These are phyloP conservation scores for Bipolaris sorokiniana DNA, from an alignment of 2,329 filamentous ascomycete species.

Conservation along the genomic window DNA sequence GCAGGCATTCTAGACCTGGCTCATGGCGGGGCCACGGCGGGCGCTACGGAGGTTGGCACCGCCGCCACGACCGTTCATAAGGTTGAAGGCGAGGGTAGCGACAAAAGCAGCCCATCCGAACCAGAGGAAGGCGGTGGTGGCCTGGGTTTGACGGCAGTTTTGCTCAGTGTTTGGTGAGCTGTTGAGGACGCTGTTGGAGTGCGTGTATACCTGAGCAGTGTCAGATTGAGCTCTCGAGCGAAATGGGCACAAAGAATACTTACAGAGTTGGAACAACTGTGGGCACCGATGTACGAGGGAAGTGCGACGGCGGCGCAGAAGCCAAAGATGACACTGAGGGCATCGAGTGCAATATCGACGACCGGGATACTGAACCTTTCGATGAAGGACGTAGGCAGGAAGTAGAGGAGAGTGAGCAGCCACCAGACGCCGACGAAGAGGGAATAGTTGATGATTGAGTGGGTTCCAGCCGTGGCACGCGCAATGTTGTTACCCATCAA, in stretches of 20 bases:
- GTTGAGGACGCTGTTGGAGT: slow-evolving; percentile 65
- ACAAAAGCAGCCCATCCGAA: slow-evolving; percentile 72
- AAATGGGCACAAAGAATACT: slow-evolving; percentile 29
- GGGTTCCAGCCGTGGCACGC: slow-evolving; percentile 59
- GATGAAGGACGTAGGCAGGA: slow-evolving; percentile 63
- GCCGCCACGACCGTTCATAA: slow-evolving; percentile 59
- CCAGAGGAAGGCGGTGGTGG: slow-evolving; percentile 77
- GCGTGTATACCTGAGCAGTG: slow-evolving; percentile 48
- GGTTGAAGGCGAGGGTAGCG: slow-evolving; percentile 61
- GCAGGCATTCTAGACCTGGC: slow-evolving; percentile 58
- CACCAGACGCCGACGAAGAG: slow-evolving; percentile 73
- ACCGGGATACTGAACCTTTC: slow-evolving; percentile 60
- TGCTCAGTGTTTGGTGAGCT: slow-evolving; percentile 65
- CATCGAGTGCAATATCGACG: slow-evolving; percentile 63
- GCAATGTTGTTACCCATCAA: slow-evolving; percentile 69
- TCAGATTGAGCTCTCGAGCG: slow-evolving; percentile 4
- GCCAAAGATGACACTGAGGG: slow-evolving; percentile 68
- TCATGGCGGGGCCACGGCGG: slow-evolving; percentile 58
- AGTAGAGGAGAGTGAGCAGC: slow-evolving; percentile 70
- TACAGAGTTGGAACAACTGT: slow-evolving; percentile 69
- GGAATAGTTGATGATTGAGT: slow-evolving; percentile 64
- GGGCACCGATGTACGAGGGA: slow-evolving; percentile 70
- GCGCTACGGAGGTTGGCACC: slow-evolving; percentile 55
- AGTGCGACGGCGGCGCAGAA: slow-evolving; percentile 74
- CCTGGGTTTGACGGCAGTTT: slow-evolving; percentile 77